Conservation (phyloP, 1,284 basidiomycete species). For the Thecaphora frezii region DNA sequence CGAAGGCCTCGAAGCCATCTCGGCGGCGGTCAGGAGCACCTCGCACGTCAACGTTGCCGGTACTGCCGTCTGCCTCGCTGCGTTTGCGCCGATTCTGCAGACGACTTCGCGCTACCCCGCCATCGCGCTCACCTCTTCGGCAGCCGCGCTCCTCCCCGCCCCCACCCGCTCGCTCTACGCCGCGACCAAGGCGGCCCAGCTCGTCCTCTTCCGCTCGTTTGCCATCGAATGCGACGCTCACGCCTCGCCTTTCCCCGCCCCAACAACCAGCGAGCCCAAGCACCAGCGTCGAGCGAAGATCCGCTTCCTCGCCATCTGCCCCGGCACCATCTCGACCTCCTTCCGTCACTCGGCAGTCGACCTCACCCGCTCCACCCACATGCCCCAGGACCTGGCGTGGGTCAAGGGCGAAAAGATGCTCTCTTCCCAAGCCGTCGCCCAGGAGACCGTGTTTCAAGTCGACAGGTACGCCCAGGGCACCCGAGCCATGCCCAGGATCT, state of each 20-base stretch:
- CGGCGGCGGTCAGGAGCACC: conserved; percentile 57
- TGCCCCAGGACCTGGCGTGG: conserved; percentile 33
- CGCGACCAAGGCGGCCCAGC: conserved; percentile 78
- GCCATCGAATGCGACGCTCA: conserved; percentile 68
- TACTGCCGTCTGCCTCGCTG: conserved; percentile 61
- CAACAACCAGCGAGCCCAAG: not conserved
- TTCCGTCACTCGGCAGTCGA: conserved; percentile 53
- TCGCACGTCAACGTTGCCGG: conserved; percentile 62
- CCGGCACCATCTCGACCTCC: conserved; percentile 51
- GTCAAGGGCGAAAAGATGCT: conserved; percentile 40
- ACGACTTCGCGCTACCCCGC: conserved; percentile 72
- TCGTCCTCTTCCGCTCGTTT: conserved; percentile 75
- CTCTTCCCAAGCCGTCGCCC: conserved; percentile 26
- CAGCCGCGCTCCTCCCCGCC: conserved; percentile 77
- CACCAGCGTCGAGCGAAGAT: conserved; percentile 32
- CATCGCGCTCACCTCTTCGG: conserved; percentile 76
- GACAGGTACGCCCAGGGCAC: conserved; percentile 33
- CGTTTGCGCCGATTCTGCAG: conserved; percentile 71
- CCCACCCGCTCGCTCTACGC: conserved; percentile 83
- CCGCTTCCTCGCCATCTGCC: conserved; percentile 47
- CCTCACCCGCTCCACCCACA: conserved; percentile 8
- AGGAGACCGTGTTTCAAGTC: conserved; percentile 34
- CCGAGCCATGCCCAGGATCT: conserved; percentile 31
- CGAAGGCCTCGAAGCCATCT: conserved; percentile 59
- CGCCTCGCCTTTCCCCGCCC: conserved; percentile 6